A percentile compares a stretch with the other conserved stretches of the same genome.
Evolutionary conservation across 257 asterid genomes (phyloP).

Genomic region (Leptodermis oblonga): DNA sequence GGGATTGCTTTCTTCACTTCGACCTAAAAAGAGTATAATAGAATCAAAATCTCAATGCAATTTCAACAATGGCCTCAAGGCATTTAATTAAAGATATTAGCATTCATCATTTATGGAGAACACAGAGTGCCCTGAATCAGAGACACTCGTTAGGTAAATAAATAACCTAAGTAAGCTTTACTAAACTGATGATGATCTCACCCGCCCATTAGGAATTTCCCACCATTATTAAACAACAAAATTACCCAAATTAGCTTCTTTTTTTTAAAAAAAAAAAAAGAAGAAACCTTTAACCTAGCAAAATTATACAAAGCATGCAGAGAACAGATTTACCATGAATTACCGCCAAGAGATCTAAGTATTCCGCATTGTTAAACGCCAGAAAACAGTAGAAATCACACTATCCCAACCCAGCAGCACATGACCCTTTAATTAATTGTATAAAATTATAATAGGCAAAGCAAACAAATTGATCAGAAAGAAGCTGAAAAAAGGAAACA

Average conservation of each 20-base stretch:
- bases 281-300: not conserved
- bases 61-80: not conserved
- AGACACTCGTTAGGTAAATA: too few relatives aligned
- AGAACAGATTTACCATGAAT: not conserved
- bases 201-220: not conserved
- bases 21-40: slow-evolving; percentile 40
- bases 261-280: not conserved
- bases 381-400: not conserved
- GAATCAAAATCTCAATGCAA: not conserved
- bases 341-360: not conserved
- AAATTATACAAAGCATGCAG: too few relatives aligned
- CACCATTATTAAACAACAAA: too few relatives aligned
- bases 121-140: too few relatives aligned
- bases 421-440: not conserved
- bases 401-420: not conserved
- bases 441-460: not conserved
- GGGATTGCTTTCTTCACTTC: slow-evolving; percentile 96
- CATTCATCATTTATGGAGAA: too few relatives aligned
- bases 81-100: not conserved
- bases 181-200: too few relatives aligned
- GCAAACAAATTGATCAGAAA: not conserved
- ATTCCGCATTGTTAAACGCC: not conserved
- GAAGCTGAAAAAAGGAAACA: not conserved
- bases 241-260: too few relatives aligned
- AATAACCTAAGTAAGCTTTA: too few relatives aligned